Evolutionary conservation across 1,284 basidiomycete genomes (phyloP), one percentile per base, ranked within the genome.

Genomic region (Tetrapyrgos nigripes): DNA sequence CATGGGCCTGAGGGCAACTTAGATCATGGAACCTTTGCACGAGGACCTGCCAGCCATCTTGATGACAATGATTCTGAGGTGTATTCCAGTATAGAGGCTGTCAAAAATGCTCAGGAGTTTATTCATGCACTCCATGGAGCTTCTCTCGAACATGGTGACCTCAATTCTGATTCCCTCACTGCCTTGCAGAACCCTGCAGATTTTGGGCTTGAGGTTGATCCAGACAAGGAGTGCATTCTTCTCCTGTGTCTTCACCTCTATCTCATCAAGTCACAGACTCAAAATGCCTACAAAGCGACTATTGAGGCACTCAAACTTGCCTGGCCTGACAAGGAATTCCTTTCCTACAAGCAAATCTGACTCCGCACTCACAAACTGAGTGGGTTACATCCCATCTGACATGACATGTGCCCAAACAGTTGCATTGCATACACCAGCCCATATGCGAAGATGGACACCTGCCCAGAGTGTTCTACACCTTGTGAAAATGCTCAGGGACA

Each of bases 371-470:
- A 24, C 23, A 2, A 26, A 27, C 26, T 50, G 5, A 19, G 2
- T 26, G 73, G 75, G 3, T 59, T 79, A 4, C 43, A 52, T 8
- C 57, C 70, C 0, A 68, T 78, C 14, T 13, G 61, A 0, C 26
- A 68, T 9, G 67, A 77, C 49, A 79, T 79, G 75, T 78, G 76
- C 52, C 46, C 59, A 1, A 71, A 75, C 27, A 61, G 68, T 0
- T 79, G 76, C 54, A 53, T 71, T 8, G 74, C 70, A 8, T 79
- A 68, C 51, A 75, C 73, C 1, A 74, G 77, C 0, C 73, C 72
- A 1, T 72, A 67, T 31, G 11, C 40, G n/a, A n/a, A n/a, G n/a
- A n/a, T n/a, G n/a, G n/a, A n/a, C n/a, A n/a, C n/a, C n/a, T n/a
- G n/a, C n/a, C n/a, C n/a, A 0, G 23, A 64, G 0, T 76, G 76